Evolutionary conservation across 768 basidiomycete genomes (phyloP), one percentile per base, ranked within the genome.

Genomic region (Trametopsis cervina): DNA sequence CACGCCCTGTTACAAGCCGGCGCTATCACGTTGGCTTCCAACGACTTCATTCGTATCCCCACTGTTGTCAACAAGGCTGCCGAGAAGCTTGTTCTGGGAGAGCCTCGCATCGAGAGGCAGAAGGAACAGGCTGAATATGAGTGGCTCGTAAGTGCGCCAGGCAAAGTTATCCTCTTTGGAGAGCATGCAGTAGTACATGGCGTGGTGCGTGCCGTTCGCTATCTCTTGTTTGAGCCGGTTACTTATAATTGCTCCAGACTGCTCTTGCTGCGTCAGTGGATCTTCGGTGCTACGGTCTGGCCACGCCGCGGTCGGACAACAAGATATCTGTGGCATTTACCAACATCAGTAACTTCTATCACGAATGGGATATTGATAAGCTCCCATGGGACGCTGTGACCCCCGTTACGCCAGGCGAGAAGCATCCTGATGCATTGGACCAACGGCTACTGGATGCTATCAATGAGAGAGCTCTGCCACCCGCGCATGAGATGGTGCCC

Each of bases 141-240:
- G 60, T 89, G 89, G 83, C 76, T 96, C 44, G 84, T 97, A 49
- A 93, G 91, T 49, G 92, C 96, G 2, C 96, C 96, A 6, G 96
- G 96, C 21, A 99, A 99, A 63, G 89, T 98, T 50, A 98, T 99
- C 55, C 66, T 99, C 53, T 99, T 98, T 56, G 96, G 96, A 41
- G 96, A 99, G 68, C 96, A 99, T 66, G 95, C 96, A 15, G 96
- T 99, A 43, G 96, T 99, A 17, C 85, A 98, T 63, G 96, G 96
- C 46, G 86, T 92, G 43, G 92, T 93, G 62, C 75, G 89, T 81
- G 24, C 26, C 54, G 13, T 49, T 54, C 57, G 6, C 51, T 41
- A 40, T 26, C 27, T 38, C 39, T 12, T 35, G 46, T 20, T 54
- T 15, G 23, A 44, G 54, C 40, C 27, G 50, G 25, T 13, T 50